Evolutionary conservation across 2,329 filamentous ascomycete species (phyloP).

Genomic region (Knufia petricola): DNA sequence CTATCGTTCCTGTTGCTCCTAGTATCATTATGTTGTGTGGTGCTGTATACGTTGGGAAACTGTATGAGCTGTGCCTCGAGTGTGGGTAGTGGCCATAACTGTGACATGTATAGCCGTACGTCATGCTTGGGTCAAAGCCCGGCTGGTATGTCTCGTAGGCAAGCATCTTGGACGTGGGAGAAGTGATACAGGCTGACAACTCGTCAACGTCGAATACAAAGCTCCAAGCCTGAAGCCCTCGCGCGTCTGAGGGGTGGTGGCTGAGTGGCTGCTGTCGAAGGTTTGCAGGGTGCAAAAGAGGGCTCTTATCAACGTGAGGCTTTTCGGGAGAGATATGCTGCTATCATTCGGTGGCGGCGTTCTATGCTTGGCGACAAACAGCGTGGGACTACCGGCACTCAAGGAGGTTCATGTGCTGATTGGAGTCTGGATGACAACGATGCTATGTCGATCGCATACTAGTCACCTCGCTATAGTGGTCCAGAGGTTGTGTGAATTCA

Average conservation of each 20-base stretch:
- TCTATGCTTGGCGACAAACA: neutral
- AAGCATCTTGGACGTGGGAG: neutral
- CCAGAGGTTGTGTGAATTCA: neutral
- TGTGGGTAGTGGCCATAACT: constrained; percentile 6
- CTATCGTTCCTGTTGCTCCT: constrained; percentile 45
- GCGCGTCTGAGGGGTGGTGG: neutral
- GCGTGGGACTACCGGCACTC: neutral
- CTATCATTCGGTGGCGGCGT: neutral
- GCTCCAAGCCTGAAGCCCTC: neutral
- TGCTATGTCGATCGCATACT: constrained; percentile 1
- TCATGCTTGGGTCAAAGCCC: constrained; percentile 6
- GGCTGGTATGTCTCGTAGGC: constrained; percentile 10
- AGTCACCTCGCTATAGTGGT: neutral
- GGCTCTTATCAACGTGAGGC: neutral
- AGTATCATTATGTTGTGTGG: constrained; percentile 42
- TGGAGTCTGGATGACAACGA: no score
- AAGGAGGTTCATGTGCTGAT: constrained; percentile 1
- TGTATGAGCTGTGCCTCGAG: constrained; percentile 5
- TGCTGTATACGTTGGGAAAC: constrained; percentile 9
- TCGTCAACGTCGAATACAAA: no score
- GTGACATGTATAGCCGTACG: constrained; percentile 9
- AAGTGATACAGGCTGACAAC: neutral
- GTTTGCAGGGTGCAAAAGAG: neutral
- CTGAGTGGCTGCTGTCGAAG: neutral
- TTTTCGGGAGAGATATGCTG: neutral